phyloP scores from a whole-genome alignment of 345 rosid genomes.

The Acer campestre region DNA sequence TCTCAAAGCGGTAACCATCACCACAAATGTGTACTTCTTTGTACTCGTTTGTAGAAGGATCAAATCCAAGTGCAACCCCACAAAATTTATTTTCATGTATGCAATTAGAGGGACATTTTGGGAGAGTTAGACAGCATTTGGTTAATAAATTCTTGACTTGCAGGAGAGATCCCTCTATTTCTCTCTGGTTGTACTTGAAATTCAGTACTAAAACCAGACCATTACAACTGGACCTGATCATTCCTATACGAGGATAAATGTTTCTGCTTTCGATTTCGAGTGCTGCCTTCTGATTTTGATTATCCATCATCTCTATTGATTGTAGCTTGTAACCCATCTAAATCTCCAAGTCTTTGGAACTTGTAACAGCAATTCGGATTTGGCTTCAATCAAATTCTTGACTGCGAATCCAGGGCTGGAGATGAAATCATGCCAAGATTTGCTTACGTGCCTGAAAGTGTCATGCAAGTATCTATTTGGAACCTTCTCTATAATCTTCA shows the following conservation, averaged over 20 bases:
- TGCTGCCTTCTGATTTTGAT: neutral
- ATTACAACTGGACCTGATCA: conserved; percentile 16
- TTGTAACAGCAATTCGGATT: conserved; percentile 5
- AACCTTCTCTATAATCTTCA: conserved; percentile 3
- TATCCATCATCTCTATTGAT: conserved; percentile 2
- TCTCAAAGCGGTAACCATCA: conserved; percentile 6
- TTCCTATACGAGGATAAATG: neutral
- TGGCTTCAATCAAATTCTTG: neutral
- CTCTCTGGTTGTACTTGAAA: too few relatives aligned
- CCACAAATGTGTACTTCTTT: conserved; percentile 23
- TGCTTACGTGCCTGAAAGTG: neutral
- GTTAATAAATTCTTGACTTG: conserved; percentile 14
- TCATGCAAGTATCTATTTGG: neutral
- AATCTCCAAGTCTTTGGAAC: too few relatives aligned
- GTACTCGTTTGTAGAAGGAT: neutral
- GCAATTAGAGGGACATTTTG: conserved; percentile 15
- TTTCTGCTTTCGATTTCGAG: neutral
- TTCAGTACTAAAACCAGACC: neutral
- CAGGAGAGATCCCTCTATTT: neutral
- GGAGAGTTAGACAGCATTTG: neutral
- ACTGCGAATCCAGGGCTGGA: neutral
- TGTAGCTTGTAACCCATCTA: neutral
- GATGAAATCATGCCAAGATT: conserved; percentile 4
- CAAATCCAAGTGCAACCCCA: conserved; percentile 1
- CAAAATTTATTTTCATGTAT: neutral